Conservation (phyloP, 768 basidiomycete genomes). For the Rhizopogon roseolus region DNA sequence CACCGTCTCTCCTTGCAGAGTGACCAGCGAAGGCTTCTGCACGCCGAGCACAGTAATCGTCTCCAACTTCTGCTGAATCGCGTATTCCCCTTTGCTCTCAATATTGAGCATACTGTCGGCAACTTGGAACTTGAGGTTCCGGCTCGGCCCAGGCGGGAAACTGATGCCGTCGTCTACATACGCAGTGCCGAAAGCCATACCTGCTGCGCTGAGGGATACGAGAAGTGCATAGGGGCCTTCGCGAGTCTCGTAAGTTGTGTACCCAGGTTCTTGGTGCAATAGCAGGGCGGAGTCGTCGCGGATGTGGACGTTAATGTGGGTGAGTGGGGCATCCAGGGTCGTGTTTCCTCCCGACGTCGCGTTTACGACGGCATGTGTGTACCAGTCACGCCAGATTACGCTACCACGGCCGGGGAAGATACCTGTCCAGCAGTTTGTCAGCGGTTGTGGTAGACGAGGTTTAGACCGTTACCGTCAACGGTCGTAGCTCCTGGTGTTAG, state of each 20-base stretch:
- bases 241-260: slow-evolving; percentile 65
- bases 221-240: slow-evolving; percentile 59
- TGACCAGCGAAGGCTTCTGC: slow-evolving; percentile 30
- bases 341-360: slow-evolving; percentile 35
- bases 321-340: slow-evolving; percentile 59
- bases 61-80: slow-evolving; percentile 37
- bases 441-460: too few species aligned
- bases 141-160: slow-evolving; percentile 50
- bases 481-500: slow-evolving; percentile 61
- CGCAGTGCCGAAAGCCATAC: slow-evolving; percentile 51
- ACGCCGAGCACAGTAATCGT: slow-evolving; percentile 55
- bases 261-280: slow-evolving; percentile 54
- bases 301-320: slow-evolving; percentile 73
- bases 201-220: slow-evolving; percentile 44
- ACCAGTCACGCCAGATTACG: slow-evolving; percentile 73
- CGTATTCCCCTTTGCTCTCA: slow-evolving; percentile 22
- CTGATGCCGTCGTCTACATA: slow-evolving; percentile 70
- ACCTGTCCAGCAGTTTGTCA: slow-evolving; percentile 28
- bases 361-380: slow-evolving; percentile 55
- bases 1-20: slow-evolving; percentile 30
- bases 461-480: slow-evolving; percentile 50
- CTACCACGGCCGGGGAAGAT: slow-evolving; percentile 59
- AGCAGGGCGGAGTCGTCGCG: slow-evolving; percentile 63
- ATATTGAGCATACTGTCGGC: slow-evolving; percentile 31
- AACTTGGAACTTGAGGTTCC: slow-evolving; percentile 39